Conservation (phyloP, 2,329 filamentous ascomycete species). For the Xylariales sp. region DNA sequence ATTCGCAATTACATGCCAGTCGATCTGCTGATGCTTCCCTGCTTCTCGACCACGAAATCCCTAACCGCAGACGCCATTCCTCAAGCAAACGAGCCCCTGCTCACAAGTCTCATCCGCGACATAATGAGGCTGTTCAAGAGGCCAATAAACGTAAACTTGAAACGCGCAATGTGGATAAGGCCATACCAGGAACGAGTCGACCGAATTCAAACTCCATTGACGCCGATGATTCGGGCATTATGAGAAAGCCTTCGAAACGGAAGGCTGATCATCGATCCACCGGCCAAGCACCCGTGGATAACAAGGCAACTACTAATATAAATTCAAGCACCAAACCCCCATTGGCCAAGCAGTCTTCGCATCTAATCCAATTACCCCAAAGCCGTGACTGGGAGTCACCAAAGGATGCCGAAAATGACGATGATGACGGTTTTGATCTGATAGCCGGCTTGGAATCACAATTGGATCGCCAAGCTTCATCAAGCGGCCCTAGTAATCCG, state of each 20-base stretch:
- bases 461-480: conserved; percentile 40
- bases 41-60: neutral
- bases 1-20: neutral
- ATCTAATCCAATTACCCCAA: neutral
- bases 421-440: conserved; percentile 43
- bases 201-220: neutral
- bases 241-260: neutral
- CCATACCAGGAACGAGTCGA: neutral
- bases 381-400: neutral
- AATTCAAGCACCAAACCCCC: neutral
- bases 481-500: neutral
- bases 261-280: neutral
- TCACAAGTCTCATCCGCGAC: neutral
- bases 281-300: conserved; percentile 1
- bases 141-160: neutral
- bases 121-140: neutral
- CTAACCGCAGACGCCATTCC: neutral
- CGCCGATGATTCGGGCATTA: neutral
- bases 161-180: neutral
- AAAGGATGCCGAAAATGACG: conserved; percentile 10
- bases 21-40: neutral
- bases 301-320: neutral
- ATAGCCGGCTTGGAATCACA: conserved; percentile 46
- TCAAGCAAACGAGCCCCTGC: neutral
- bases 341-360: neutral